Evolutionary conservation across 768 basidiomycete species (phyloP), one percentile per base, ranked within the genome.

Genomic region (Leccinellum albellum): DNA sequence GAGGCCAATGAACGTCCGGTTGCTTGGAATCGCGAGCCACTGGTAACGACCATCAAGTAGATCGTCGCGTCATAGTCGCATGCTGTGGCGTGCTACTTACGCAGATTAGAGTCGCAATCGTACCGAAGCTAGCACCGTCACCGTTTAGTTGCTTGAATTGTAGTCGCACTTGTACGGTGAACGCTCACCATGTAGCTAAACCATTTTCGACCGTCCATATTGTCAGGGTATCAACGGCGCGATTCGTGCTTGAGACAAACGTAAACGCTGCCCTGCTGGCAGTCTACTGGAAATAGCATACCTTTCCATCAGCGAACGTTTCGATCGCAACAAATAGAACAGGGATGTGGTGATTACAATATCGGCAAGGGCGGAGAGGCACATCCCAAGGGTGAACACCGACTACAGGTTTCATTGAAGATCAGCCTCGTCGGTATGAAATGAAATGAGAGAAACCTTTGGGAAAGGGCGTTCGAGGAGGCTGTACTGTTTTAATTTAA

Each of bases 351-450:
- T 79, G 51, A 82, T 80, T 14, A 79, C 58, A 45, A 82, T 60
- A 56, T 83, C 82, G 37, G 80, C 66, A 6, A 72, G 54, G 2
- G 76, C 75, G 3, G 81, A 82, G 2, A 82, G 70, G 1, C 72
- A 64, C 2, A 82, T 67, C 10, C 80, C 81, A 0, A 72, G 62
- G 2, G 81, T 81, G 58, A 81, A 79, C 8, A 75, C 62, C 71
- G 74, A 76, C 79, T 82, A 44, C 7, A 8, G 23, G 4, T 23
- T 35, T n/a, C 28, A 33, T 56, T 32, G 53, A 31, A 6, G 15
- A 54, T 8, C 20, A 14, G 1, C 7, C 12, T 20, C 14, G 10
- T 28, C 8, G 29, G 21, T 7, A 23, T 8, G 28, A 50, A 51
- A 37, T 12, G n/a, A 10, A 13, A 29, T n/a, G n/a, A 3, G n/a